A percentile compares a stretch with the other conserved stretches of the same genome.
These are phyloP conservation scores for Colletotrichum ledebouriae DNA, from an alignment of 2,329 filamentous ascomycete genomes.

Conservation along the genomic window DNA sequence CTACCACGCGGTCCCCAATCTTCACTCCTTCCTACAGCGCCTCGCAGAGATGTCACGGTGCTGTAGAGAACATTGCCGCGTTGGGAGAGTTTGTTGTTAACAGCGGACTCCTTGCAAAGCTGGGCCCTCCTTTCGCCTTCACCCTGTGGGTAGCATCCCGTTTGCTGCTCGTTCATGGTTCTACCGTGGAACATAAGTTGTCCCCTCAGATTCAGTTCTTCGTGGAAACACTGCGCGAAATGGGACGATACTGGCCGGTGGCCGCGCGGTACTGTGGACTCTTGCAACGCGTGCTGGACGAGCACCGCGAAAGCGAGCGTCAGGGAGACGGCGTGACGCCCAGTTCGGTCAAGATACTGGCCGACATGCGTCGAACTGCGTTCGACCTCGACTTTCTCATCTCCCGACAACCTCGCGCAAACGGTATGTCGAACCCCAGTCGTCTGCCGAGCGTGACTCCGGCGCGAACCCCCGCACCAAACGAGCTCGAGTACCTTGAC, in stretches of 20 bases:
- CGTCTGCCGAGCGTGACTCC: conserved; percentile 69
- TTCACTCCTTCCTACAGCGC: conserved; percentile 92
- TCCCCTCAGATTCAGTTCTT: conserved; percentile 85
- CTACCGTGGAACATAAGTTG: conserved; percentile 87
- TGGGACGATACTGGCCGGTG: conserved; percentile 89
- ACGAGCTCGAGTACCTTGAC: conserved; percentile 91
- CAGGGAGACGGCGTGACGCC: conserved; percentile 82
- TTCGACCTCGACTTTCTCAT: conserved; percentile 94
- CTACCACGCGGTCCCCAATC: conserved; percentile 87
- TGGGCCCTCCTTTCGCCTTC: conserved; percentile 92
- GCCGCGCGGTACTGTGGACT: conserved; percentile 85
- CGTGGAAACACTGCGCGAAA: conserved; percentile 82
- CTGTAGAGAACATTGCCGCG: conserved; percentile 85
- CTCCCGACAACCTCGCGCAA: conserved; percentile 76
- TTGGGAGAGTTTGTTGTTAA: conserved; percentile 83
- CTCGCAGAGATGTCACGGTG: conserved; percentile 83
- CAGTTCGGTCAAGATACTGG: conserved; percentile 86
- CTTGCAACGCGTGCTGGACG: conserved; percentile 85
- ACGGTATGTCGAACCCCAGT: conserved; percentile 54
- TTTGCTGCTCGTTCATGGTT: conserved; percentile 88
- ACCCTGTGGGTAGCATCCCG: conserved; percentile 93
- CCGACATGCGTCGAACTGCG: conserved; percentile 91
- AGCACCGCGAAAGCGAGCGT: conserved; percentile 83
- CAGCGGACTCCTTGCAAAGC: conserved; percentile 80
- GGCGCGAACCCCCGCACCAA: conserved; percentile 78